Evolutionary conservation across 1,139 yeast species (phyloP).

Genomic region (Diutina neorugosa): DNA sequence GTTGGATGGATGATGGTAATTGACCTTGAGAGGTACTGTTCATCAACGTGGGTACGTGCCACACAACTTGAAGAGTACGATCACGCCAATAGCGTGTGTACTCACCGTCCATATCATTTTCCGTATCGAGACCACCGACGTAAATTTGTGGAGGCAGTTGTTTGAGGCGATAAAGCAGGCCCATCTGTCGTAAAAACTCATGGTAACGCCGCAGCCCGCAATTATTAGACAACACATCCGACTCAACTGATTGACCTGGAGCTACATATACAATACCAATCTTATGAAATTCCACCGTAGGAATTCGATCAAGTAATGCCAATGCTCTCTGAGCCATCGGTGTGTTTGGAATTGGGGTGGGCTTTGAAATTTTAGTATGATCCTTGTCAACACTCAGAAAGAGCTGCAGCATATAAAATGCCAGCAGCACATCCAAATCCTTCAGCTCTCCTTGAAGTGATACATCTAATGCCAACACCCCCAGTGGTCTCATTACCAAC

Average conservation of each 20-base stretch:
- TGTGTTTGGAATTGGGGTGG: slow-evolving; percentile 33
- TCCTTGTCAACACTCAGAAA: slow-evolving; percentile 15
- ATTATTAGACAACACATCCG: slow-evolving; percentile 50
- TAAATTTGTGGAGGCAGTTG: slow-evolving; percentile 35
- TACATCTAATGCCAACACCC: slow-evolving; percentile 38
- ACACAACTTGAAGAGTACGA: slow-evolving; percentile 58
- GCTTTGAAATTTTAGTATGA: slow-evolving; percentile 12
- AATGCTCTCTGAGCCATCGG: slow-evolving; percentile 46
- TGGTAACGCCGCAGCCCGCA: slow-evolving; percentile 58
- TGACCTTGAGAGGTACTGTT: slow-evolving; percentile 16
- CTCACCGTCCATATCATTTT: slow-evolving; percentile 60
- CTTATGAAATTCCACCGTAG: slow-evolving; percentile 70
- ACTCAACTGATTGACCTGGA: slow-evolving; percentile 50
- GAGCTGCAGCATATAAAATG: slow-evolving; percentile 21
- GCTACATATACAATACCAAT: slow-evolving; percentile 70
- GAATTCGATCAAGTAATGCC: slow-evolving; percentile 58
- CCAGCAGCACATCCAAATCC: slow-evolving; percentile 11
- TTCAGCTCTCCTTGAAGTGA: slow-evolving; percentile 22
- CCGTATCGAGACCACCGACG: slow-evolving; percentile 73
- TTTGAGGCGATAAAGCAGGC: slow-evolving; percentile 43
- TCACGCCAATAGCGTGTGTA: slow-evolving; percentile 67
- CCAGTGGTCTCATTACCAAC: slow-evolving; percentile 12
- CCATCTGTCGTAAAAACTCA: slow-evolving; percentile 45
- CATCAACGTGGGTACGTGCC: slow-evolving; percentile 78
- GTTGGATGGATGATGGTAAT: slow-evolving; percentile 6